phyloP scores from a whole-genome alignment of 1,139 yeast genomes.

The Pichia cactophila region DNA sequence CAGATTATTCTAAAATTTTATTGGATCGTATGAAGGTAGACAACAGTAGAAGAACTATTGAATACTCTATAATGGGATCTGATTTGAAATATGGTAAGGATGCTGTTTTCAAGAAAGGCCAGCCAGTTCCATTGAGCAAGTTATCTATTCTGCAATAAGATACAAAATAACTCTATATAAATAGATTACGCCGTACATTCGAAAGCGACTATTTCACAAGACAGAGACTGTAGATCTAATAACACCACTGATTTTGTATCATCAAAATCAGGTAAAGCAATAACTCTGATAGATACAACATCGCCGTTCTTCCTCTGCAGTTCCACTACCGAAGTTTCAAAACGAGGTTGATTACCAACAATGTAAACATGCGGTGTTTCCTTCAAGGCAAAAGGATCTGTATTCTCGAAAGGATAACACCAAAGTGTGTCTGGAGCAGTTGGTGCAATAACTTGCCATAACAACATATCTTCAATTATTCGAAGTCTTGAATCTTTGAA shows the following conservation, averaged over 20 bases:
- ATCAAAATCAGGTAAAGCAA: constrained; percentile 68
- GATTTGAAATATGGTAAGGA: constrained; percentile 43
- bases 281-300: constrained; percentile 36
- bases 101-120: constrained; percentile 28
- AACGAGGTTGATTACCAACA: constrained; percentile 74
- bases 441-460: constrained; percentile 86
- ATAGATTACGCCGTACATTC: neutral
- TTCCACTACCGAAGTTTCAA: constrained; percentile 33
- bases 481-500: constrained; percentile 33
- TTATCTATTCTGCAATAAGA: constrained; percentile 13
- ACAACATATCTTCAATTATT: constrained; percentile 59
- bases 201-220: constrained; percentile 32
- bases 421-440: constrained; percentile 95
- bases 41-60: constrained; percentile 32
- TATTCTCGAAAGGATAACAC: constrained; percentile 75
- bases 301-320: constrained; percentile 30
- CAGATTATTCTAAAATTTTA: constrained; percentile 49
- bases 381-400: constrained; percentile 72
- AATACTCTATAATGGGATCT: constrained; percentile 36
- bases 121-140: constrained; percentile 33
- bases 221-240: constrained; percentile 52
- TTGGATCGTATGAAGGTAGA: constrained; percentile 58
- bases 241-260: constrained; percentile 62
- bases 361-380: constrained; percentile 83
- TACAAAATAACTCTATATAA: neutral